A percentile compares a stretch with the other conserved stretches of the same genome.
phyloP scores from a whole-genome alignment of 1,284 basidiomycete species.

The Fomitiporia mediterranea region DNA sequence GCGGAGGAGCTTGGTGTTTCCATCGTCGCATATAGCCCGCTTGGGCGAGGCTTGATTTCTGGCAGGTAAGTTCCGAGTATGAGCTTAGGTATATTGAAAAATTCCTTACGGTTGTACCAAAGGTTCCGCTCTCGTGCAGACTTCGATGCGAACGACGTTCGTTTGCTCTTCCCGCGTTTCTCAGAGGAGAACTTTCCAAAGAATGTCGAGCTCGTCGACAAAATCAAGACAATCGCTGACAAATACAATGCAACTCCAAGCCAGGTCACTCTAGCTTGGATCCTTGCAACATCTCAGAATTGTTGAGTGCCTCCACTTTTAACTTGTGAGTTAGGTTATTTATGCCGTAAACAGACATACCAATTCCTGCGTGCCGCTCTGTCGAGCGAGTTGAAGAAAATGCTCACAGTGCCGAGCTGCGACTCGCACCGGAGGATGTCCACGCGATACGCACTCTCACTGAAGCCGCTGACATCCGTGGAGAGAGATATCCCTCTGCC shows the following conservation, averaged over 20 bases:
- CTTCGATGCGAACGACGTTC: conserved; percentile 32
- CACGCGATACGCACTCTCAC: conserved; percentile 27
- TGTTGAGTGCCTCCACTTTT: conserved; percentile 26
- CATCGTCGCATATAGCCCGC: conserved; percentile 37
- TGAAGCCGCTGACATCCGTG: conserved; percentile 26
- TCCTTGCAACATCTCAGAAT: conserved; percentile 28
- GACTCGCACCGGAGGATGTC: conserved; percentile 28
- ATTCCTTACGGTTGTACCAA: background rate
- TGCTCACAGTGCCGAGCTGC: conserved; percentile 27
- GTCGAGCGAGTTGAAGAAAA: conserved; percentile 31
- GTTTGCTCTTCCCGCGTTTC: conserved; percentile 30
- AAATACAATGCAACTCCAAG: conserved; percentile 30
- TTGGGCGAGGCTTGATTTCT: conserved; percentile 35
- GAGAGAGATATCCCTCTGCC: conserved; percentile 81
- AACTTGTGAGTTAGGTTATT: background rate
- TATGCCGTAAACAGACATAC: conserved; percentile 23
- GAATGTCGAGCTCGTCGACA: conserved; percentile 35
- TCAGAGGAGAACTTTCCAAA: conserved; percentile 35
- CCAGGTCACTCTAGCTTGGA: conserved; percentile 40
- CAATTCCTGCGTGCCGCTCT: conserved; percentile 28
- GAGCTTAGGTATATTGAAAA: background rate
- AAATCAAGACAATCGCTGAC: conserved; percentile 28
- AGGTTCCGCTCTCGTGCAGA: conserved; percentile 29
- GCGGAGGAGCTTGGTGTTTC: conserved; percentile 34
- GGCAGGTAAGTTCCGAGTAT: conserved; percentile 25